Percentiles rank a stretch among this genome's conserved stretches.
phyloP scores from a whole-genome alignment of 2,329 filamentous ascomycete species.

The Clonostachys solani region DNA sequence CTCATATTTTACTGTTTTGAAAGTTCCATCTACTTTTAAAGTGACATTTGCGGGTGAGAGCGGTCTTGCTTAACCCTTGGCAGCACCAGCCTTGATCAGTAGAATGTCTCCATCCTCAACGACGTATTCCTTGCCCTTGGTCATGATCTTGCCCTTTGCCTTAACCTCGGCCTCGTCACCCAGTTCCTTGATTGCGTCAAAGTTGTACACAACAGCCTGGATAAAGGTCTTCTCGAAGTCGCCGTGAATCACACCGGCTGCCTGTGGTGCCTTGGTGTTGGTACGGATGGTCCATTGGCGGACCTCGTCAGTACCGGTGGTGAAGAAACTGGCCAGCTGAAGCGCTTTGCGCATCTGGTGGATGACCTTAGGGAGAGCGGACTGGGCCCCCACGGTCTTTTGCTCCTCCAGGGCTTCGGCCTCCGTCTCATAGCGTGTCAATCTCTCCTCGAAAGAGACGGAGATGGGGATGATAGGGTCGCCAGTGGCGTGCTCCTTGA shows the following conservation, averaged over 20 bases:
- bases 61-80: slow-evolving; percentile 53
- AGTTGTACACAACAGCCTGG: slow-evolving; percentile 94
- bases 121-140: slow-evolving; percentile 97
- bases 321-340: slow-evolving; percentile 95
- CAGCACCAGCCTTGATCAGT: slow-evolving; percentile 85
- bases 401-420: slow-evolving; percentile 77
- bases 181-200: slow-evolving; percentile 70
- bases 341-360: slow-evolving; percentile 88
- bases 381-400: slow-evolving; percentile 83
- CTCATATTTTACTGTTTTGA: no score
- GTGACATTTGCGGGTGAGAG: no score
- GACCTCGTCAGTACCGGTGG: slow-evolving; percentile 90
- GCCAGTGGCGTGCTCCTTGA: slow-evolving; percentile 82
- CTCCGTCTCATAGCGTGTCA: slow-evolving; percentile 76
- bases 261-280: slow-evolving; percentile 95
- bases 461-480: slow-evolving; percentile 94
- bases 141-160: slow-evolving; percentile 94
- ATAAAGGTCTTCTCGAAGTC: slow-evolving; percentile 99
- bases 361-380: slow-evolving; percentile 87
- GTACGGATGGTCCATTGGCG: slow-evolving; percentile 97
- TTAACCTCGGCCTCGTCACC: slow-evolving; percentile 87
- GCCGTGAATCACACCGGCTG: slow-evolving; percentile 95
- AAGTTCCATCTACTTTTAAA: no score
- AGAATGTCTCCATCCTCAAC: slow-evolving; percentile 79
- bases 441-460: slow-evolving; percentile 86